A percentile compares a stretch with the other conserved stretches of the same genome.
phyloP scores from a whole-genome alignment of 441 rosid genomes.

The Melastoma candidum region DNA sequence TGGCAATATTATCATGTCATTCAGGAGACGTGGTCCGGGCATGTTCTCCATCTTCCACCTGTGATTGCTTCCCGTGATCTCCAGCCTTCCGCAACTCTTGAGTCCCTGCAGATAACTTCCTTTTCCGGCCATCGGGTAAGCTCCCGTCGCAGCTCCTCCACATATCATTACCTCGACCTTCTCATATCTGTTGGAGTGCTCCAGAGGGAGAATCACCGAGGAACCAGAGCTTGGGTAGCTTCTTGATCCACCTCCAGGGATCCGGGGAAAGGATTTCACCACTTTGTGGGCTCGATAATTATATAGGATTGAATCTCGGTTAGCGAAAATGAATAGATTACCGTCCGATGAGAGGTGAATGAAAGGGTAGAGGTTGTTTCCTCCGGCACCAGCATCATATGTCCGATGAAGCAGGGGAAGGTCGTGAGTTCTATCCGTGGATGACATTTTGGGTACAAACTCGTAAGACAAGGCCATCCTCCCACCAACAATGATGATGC shows the following conservation, averaged over 20 bases:
- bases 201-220: constrained; percentile 24
- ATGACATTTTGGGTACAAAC: constrained; percentile 21
- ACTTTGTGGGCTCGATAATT: constrained; percentile 14
- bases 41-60: constrained; percentile 23
- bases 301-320: constrained; percentile 25
- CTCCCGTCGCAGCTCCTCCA: constrained; percentile 28
- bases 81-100: constrained; percentile 23
- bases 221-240: constrained; percentile 38
- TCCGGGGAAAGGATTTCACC: constrained; percentile 24
- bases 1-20: constrained; percentile 24
- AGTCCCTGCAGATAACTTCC: constrained; percentile 21
- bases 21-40: constrained; percentile 21
- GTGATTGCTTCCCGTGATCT: constrained; percentile 23
- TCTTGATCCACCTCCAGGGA: constrained; percentile 27
- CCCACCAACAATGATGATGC: constrained; percentile 26
- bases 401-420: constrained; percentile 26
- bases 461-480: constrained; percentile 22
- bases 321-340: constrained; percentile 29
- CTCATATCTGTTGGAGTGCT: constrained; percentile 13
- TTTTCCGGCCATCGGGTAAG: constrained; percentile 10
- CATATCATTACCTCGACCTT: constrained; percentile 31
- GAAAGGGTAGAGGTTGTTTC: constrained; percentile 34
- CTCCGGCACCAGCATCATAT: constrained; percentile 7
- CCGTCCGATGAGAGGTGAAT: constrained; percentile 32
- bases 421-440: constrained; percentile 12